Conservation (phyloP, 208 protist species). For the Acanthamoeba royreba region DNA sequence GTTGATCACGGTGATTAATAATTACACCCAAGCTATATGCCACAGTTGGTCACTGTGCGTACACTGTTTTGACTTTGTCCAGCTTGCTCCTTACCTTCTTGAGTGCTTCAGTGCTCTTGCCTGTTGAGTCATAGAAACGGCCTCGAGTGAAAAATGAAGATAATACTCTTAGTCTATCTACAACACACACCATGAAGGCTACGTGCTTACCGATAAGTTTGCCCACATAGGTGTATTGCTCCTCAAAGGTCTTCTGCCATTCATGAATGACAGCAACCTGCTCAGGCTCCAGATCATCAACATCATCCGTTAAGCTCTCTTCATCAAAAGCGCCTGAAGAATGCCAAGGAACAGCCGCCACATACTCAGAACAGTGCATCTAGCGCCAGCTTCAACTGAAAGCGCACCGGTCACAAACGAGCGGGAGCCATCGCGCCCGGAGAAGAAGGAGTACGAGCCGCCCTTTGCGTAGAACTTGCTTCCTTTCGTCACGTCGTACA, state of each 20-base stretch:
- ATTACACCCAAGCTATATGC: too few species aligned
- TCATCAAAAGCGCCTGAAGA: not conserved
- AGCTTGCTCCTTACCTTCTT: conserved; percentile 3
- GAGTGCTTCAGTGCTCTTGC: not conserved
- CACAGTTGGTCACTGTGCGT: not conserved
- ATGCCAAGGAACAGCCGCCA: not conserved
- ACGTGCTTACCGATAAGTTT: not conserved
- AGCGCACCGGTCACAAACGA: not conserved
- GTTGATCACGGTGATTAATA: not conserved
- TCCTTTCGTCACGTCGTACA: conserved; percentile 1
- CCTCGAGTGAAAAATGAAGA: not conserved
- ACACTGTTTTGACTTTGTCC: not conserved
- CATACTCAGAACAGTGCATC: not conserved
- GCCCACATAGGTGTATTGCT: not conserved
- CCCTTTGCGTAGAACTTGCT: conserved; percentile 24
- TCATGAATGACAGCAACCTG: not conserved
- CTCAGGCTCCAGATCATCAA: not conserved
- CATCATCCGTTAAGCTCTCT: not conserved
- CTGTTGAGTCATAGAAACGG: not conserved
- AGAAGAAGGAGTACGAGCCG: conserved; percentile 19
- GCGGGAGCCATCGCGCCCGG: conserved; percentile 8
- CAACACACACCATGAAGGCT: not conserved
- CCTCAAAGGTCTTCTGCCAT: not conserved
- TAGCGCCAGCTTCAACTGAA: not conserved
- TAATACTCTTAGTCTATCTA: not conserved